Evolutionary conservation across 1,139 yeast species (phyloP).

Genomic region (Saccharomyces uvarum): DNA sequence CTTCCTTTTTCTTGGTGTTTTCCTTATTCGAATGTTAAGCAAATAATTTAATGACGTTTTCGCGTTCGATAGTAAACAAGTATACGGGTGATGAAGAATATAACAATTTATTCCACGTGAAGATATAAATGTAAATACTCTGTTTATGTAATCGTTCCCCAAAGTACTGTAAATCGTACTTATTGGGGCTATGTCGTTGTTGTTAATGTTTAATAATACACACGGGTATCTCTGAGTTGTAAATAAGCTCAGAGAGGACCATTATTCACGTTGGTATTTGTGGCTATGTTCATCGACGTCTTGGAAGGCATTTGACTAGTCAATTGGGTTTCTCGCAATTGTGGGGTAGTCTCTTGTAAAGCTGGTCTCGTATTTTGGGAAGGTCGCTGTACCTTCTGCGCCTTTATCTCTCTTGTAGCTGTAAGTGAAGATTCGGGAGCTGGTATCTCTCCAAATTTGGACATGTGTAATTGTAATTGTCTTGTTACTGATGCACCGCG

Average conservation of each 20-base stretch:
- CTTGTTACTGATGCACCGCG: constrained; percentile 75
- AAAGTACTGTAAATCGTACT: background rate
- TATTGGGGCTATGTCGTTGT: background rate
- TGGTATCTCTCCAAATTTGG: constrained; percentile 39
- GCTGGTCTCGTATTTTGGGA: background rate
- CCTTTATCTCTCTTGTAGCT: constrained; percentile 6
- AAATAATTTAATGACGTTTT: background rate
- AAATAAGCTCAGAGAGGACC: background rate
- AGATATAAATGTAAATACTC: background rate
- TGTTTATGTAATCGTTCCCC: background rate
- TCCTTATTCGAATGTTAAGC: background rate
- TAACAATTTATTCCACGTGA: background rate
- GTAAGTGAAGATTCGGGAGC: constrained; percentile 45
- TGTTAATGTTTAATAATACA: background rate
- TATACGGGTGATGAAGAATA: background rate
- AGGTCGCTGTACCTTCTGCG: constrained; percentile 6
- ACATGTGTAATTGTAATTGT: constrained; percentile 64
- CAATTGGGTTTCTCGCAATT: background rate
- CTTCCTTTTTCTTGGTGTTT: background rate
- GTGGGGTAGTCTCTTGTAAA: background rate
- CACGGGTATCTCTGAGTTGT: background rate
- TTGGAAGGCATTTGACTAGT: background rate
- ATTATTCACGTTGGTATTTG: background rate
- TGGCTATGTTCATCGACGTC: background rate
- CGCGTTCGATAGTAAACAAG: background rate